A percentile compares a stretch with the other conserved stretches of the same genome.
Conservation (phyloP, 164 flowering plant genomes). For the Vitis rotundifolia region DNA sequence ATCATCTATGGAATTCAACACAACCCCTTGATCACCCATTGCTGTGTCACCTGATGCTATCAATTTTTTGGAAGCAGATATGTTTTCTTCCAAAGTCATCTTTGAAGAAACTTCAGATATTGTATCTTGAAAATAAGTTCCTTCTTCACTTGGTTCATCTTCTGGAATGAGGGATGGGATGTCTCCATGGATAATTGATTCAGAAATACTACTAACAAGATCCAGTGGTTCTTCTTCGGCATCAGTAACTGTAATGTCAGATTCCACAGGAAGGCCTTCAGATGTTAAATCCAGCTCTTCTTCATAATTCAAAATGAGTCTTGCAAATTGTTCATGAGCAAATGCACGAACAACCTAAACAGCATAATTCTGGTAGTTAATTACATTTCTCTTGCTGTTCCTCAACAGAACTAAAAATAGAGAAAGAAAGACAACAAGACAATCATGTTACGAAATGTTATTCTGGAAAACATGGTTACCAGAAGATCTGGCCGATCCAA, state of each 20-base stretch:
- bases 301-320: conserved; percentile 73
- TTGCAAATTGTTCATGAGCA: conserved; percentile 97
- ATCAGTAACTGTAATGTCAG: conserved; percentile 54
- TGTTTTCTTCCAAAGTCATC: conserved; percentile 25
- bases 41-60: conserved; percentile 20
- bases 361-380: conserved; percentile 8
- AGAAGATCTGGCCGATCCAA: conserved; percentile 86
- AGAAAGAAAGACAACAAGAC: neutral
- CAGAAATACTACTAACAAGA: conserved; percentile 32
- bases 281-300: conserved; percentile 64
- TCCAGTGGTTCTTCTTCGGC: conserved; percentile 62
- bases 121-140: conserved; percentile 20
- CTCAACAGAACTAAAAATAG: neutral
- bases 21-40: conserved; percentile 14
- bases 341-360: conserved; percentile 85
- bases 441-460: neutral
- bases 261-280: conserved; percentile 57
- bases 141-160: conserved; percentile 18
- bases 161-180: conserved; percentile 23
- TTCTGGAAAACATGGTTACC: conserved; percentile 40
- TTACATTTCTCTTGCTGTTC: neutral
- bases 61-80: conserved; percentile 25
- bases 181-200: conserved; percentile 36
- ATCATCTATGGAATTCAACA: conserved; percentile 17
- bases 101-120: conserved; percentile 28